Conservation (phyloP, 139 green algal genomes). For the Astrephomene gubernaculifera region DNA sequence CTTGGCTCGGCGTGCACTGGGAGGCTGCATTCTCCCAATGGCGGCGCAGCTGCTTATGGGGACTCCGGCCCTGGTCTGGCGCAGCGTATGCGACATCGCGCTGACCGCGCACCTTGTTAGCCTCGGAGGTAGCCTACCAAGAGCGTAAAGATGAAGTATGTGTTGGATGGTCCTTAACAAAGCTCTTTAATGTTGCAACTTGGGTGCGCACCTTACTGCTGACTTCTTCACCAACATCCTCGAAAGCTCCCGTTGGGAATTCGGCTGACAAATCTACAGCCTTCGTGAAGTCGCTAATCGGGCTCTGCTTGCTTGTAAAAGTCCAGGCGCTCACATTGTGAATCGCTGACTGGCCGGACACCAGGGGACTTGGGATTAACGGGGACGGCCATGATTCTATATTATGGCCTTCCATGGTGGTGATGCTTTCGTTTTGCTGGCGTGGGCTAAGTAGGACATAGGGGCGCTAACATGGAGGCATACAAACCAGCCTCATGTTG, state of each 20-base stretch:
- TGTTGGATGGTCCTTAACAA: no score
- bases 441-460: no score
- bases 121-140: no score
- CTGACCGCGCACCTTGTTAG: no score
- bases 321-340: neutral
- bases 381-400: neutral
- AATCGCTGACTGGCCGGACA: neutral
- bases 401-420: neutral
- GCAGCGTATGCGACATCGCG: neutral
- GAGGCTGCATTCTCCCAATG: neutral
- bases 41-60: neutral
- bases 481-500: no score
- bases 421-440: no score
- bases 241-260: neutral
- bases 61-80: slow-evolving; percentile 6
- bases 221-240: neutral
- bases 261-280: slow-evolving; percentile 19
- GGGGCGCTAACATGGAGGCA: no score
- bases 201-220: no score
- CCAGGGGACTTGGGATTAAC: neutral
- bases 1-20: neutral
- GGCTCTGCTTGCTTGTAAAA: slow-evolving; percentile 15
- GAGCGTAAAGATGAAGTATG: no score
- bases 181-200: no score
- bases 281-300: neutral